These are phyloP conservation scores for Boletus tomentosulus DNA, from an alignment of 768 basidiomycete species.

Conservation along the genomic window DNA sequence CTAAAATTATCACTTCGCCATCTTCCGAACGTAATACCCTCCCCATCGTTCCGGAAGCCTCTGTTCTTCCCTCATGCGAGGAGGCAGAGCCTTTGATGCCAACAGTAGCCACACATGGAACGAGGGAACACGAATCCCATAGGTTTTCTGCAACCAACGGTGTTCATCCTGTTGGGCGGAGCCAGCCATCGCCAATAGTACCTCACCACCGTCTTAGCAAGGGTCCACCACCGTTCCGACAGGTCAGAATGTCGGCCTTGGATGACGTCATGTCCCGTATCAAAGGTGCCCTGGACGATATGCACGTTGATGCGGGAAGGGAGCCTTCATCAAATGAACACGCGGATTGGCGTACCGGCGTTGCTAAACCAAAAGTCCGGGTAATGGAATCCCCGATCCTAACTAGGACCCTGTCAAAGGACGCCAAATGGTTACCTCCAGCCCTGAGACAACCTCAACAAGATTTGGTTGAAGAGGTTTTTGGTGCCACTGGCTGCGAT, in stretches of 20 bases:
- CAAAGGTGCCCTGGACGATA: conserved; percentile 70
- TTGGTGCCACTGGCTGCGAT: conserved; percentile 43
- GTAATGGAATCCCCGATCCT: conserved; percentile 13
- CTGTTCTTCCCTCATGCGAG: conserved; percentile 7
- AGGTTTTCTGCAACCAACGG: conserved; percentile 19
- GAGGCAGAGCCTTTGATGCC: conserved; percentile 1
- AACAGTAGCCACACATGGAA: conserved; percentile 4
- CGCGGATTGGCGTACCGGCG: conserved; percentile 20
- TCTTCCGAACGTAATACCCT: conserved; percentile 15
- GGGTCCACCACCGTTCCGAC: conserved; percentile 34
- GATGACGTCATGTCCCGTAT: conserved; percentile 85
- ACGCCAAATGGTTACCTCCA: conserved; percentile 55
- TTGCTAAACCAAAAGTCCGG: conserved; percentile 20
- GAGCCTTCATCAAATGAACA: conserved; percentile 13
- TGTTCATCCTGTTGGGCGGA: conserved; percentile 9
- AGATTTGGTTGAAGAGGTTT: conserved; percentile 43
- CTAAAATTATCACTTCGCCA: conserved; percentile 29
- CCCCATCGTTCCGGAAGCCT: conserved; percentile 14
- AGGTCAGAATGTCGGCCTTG: conserved; percentile 65
- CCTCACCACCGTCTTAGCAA: conserved; percentile 23
- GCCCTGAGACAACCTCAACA: conserved; percentile 38
- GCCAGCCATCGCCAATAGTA: conserved; percentile 13
- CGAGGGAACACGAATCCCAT: conserved; percentile 18
- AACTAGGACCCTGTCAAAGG: conserved; percentile 27
- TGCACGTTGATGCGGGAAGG: conserved; percentile 47